A percentile compares a stretch with the other conserved stretches of the same genome.
phyloP scores from a whole-genome alignment of 2,329 filamentous ascomycete species.

The Furcasterigmium furcatum region DNA sequence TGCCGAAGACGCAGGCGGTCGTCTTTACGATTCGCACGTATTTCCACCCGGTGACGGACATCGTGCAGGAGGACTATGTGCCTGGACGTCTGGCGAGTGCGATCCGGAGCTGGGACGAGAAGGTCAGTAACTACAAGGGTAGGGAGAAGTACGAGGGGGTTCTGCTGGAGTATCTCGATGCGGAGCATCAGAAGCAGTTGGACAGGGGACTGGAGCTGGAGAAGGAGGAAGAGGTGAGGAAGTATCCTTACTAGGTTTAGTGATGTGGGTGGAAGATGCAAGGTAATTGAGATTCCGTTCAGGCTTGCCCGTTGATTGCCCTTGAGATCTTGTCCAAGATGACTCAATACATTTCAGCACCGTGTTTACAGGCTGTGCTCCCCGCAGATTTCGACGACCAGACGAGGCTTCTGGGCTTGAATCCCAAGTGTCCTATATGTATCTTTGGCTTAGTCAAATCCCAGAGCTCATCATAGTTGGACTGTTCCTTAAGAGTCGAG shows the following conservation, averaged over 20 bases:
- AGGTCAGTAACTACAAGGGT: conserved; percentile 76
- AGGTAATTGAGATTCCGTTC: no score
- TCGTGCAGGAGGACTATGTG: conserved; percentile 70
- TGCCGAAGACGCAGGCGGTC: conserved; percentile 54
- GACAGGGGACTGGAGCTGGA: conserved; percentile 58
- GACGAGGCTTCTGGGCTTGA: no score
- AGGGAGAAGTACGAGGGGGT: conserved; percentile 71
- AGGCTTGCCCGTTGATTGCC: no score
- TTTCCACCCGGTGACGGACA: conserved; percentile 67
- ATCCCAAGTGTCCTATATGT: no score
- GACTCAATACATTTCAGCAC: no score
- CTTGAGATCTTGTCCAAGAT: no score
- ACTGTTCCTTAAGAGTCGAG: no score
- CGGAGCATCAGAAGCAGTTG: conserved; percentile 70
- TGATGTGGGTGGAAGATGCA: background rate
- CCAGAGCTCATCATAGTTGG: no score
- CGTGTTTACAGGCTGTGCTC: no score
- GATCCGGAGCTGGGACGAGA: conserved; percentile 75
- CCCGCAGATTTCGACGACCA: no score
- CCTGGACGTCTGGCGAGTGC: conserved; percentile 76
- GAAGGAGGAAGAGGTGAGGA: conserved; percentile 56
- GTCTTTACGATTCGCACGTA: conserved; percentile 81
- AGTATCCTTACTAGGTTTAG: conserved; percentile 61
- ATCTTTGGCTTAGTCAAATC: no score
- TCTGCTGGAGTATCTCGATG: conserved; percentile 72